Base-by-base conservation (phyloP, 2,329 filamentous ascomycete species). In the Calonectria montana region DNA sequence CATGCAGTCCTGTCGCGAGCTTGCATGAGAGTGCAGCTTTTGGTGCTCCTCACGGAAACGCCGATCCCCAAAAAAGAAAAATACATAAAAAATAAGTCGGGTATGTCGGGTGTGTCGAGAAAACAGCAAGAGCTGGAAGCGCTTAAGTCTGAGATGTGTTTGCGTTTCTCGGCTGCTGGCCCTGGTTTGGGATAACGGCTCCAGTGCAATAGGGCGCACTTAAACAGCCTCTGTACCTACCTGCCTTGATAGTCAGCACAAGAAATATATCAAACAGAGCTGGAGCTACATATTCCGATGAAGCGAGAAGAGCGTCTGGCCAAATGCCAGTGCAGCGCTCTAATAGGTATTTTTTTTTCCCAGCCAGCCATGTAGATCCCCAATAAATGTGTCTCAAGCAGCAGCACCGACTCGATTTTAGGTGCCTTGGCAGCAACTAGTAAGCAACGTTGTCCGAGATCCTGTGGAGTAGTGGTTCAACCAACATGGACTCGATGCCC, bases 381-480 rank as follows among this genome's bases (percentile, higher is more conserved):
- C 29, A 23, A 37, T 23, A 15, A 35, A 21, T 55, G 27, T 57
- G 50, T 57, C 50, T 57, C 50, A 57, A 35, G 31, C 29, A 35
- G 31, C 29, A 57, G 12, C 53, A 25, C 53, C 53, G 25, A 37
- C 53, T 39, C 15, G 31, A 25, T 25, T 23, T 35, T 59, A 59
- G 53, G 53, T 41, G 21, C 53, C 37, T 59, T 59, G 53, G 53
- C 53, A n/a, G 53, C 53, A 35, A 59, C 37, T 59, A 23, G 13
- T 59, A 37, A 31, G 31, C 53, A 57, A 39, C 29, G 31, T 39
- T 57, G 53, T 35, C 53, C 53, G 53, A 57, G 53, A 57, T 57
- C 53, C 37, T 39, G 53, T 57, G 53, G 53, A 57, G 53, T n/a
- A 57, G 35, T 37, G 53, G 53, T 57, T 57, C 53, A 57, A 25